phyloP scores from a whole-genome alignment of 768 basidiomycete species.

The Termitomyces sp. region DNA sequence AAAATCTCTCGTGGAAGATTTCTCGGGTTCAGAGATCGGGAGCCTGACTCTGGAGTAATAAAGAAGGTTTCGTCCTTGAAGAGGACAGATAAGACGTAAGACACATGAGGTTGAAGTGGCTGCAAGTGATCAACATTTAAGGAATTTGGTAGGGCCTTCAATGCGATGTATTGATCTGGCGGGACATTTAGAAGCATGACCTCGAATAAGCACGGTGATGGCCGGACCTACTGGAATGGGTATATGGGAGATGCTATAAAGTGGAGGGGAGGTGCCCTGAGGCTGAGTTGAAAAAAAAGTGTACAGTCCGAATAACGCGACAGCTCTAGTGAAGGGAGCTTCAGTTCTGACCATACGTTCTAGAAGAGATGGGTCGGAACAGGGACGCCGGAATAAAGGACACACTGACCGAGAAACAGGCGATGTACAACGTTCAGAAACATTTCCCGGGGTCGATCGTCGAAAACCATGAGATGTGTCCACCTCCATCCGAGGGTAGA shows the following conservation, averaged over 20 bases:
- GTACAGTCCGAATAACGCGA: slow-evolving; percentile 66
- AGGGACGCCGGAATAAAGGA: neutral
- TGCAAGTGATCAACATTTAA: slow-evolving; percentile 35
- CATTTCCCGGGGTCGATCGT: slow-evolving; percentile 55
- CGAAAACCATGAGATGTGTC: slow-evolving; percentile 72
- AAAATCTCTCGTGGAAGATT: slow-evolving; percentile 66
- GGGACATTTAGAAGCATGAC: neutral
- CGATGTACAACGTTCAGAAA: slow-evolving; percentile 58
- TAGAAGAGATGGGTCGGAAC: slow-evolving; percentile 20
- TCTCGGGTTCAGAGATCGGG: slow-evolving; percentile 55
- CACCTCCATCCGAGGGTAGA: slow-evolving; percentile 62
- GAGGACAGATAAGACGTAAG: slow-evolving; percentile 46
- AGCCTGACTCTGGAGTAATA: slow-evolving; percentile 49
- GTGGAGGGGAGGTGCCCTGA: slow-evolving; percentile 40
- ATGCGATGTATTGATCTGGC: slow-evolving; percentile 51
- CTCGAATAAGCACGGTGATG: neutral
- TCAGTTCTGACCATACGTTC: slow-evolving; percentile 50
- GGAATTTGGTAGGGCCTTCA: slow-evolving; percentile 43
- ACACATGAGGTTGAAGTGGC: slow-evolving; percentile 45
- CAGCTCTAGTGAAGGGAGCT: slow-evolving; percentile 48
- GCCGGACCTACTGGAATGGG: slow-evolving; percentile 56
- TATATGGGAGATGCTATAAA: slow-evolving; percentile 49
- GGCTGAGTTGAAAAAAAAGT: slow-evolving; percentile 70
- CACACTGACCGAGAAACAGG: slow-evolving; percentile 58
- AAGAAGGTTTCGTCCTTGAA: slow-evolving; percentile 48